Base-by-base conservation (phyloP, 1,284 basidiomycete genomes). In the Ceratobasidium sp. region DNA sequence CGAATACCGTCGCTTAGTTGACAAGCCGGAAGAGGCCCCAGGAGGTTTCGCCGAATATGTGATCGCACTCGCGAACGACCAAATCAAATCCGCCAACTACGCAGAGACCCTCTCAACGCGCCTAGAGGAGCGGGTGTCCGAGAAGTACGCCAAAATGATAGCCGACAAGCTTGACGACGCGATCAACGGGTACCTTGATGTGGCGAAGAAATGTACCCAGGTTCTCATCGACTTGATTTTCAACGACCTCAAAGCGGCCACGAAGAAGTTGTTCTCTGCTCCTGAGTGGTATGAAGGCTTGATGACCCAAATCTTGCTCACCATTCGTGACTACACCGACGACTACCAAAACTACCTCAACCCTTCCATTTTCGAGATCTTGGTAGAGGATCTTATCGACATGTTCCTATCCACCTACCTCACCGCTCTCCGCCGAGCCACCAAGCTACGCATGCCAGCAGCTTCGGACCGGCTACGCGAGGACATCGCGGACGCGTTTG, bases 31-130 rank as follows among this genome's bases (percentile, higher is more conserved):
- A 54, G 96, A 98, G 79, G 88, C 93, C 2, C 88, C 93, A 1
- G 91, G 91, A 17, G 97, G 98, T 0, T 85, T 99, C 71, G 95
- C 96, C 75, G 97, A 99, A 84, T 99, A 99, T 83, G 91, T 93
- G 80, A 97, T 99, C 80, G 97, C 97, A 22, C 89, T 99, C n/a
- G 97, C 97, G 65, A 99, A 99, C 84, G 97, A 99, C 84, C 96
- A 98, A 83, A 91, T 99, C 84, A 97, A 97, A 83, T 94, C 92
- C 3, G 98, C 98, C 11, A 97, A 99, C 82, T 97, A 93, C 80
- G 90, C 93, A 11, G 97, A 99, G 84, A 89, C 91, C 1, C 87
- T 99, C 4, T 90, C 94, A 44, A 89, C 87, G 9, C 91, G 97
- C 56, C 86, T 99, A 41, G 97, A 99, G 84, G 90, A 93, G 2